Evolutionary conservation across 2,329 filamentous ascomycete species (phyloP).

Genomic region (Verticillium longisporum): DNA sequence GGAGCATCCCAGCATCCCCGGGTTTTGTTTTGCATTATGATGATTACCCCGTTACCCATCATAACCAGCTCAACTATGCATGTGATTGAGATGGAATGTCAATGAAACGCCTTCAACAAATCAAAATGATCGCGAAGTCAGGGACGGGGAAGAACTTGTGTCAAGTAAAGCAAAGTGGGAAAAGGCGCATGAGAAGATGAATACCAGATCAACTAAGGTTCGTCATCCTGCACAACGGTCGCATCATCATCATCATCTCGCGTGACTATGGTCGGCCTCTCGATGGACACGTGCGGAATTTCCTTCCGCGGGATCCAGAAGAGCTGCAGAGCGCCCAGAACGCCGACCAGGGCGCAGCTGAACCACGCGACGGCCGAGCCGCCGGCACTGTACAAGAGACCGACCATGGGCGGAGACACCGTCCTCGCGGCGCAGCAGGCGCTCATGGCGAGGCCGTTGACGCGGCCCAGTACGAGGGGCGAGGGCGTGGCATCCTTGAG

Average conservation of each 20-base stretch:
- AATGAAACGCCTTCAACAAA: neutral
- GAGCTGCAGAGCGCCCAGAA: slow-evolving; percentile 8
- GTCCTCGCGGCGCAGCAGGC: slow-evolving; percentile 67
- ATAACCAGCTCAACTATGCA: neutral
- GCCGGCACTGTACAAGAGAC: slow-evolving; percentile 58
- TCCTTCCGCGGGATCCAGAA: slow-evolving; percentile 9
- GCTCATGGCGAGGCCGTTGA: slow-evolving; percentile 67
- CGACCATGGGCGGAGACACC: slow-evolving; percentile 60
- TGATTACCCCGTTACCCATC: neutral
- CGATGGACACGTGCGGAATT: slow-evolving; percentile 16
- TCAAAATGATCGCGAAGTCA: neutral
- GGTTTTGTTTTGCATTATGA: neutral
- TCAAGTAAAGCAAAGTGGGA: too few relatives aligned
- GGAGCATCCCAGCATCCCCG: neutral
- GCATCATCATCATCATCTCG: neutral
- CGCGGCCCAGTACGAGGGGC: slow-evolving; percentile 56
- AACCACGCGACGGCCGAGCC: slow-evolving; percentile 35
- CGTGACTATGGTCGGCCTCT: neutral
- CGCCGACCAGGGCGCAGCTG: slow-evolving; percentile 19
- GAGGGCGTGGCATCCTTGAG: slow-evolving; percentile 66
- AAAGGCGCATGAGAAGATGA: neutral
- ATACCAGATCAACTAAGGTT: neutral
- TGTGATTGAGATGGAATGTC: neutral
- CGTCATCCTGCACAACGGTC: neutral
- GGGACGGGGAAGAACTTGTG: neutral